Base-by-base conservation (phyloP, 495 filamentous ascomycete genomes). In the Aspergillus ellipticus region DNA sequence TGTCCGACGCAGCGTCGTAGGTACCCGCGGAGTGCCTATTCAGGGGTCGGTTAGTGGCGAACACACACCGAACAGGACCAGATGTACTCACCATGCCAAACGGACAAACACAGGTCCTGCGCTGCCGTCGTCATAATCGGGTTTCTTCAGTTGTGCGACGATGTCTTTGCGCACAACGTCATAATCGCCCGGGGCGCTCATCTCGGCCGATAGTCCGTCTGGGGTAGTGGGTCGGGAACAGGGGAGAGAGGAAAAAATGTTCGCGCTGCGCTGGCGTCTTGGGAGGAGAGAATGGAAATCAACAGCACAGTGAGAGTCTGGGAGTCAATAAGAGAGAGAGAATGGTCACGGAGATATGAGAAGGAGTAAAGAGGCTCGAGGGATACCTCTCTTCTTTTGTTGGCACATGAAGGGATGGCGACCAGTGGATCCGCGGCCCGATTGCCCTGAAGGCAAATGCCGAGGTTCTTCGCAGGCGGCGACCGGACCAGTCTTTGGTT, bases 91-190 rank as follows among this genome's bases (percentile, higher is more conserved):
- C 83, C 82, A 85, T 58, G 83, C 82, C 31, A 86, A 69, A 10
- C 83, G 77, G 42, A 85, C 82, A 45, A 86, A 79, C 0, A 85
- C 80, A 0, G 82, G 82, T 5, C 82, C 83, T 28, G 79, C 80
- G 52, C 79, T 83, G 6, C 82, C 83, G 66, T 86, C 82, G 60
- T 86, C 82, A 67, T 85, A 85, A 53, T 61, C 77, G 20, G 82
- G 82, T 56, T 82, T 83, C 58, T 82, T 72, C 28, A 86, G 69
- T 42, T 82, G 71, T 29, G 72, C 74, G 59, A 57, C 72, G 49
- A 83, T 83, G 66, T 82, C 79, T 62, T 73, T 73, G 33, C 77
- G 75, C 60, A 82, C 79, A 24, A 79, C 77, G 39, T 68, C 72
- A 63, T 77, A 82, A 61, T 84, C 75, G 37, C 73, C 70, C 37